These are phyloP conservation scores for Citrus sinensis DNA, from an alignment of 345 rosid species.

Conservation along the genomic window DNA sequence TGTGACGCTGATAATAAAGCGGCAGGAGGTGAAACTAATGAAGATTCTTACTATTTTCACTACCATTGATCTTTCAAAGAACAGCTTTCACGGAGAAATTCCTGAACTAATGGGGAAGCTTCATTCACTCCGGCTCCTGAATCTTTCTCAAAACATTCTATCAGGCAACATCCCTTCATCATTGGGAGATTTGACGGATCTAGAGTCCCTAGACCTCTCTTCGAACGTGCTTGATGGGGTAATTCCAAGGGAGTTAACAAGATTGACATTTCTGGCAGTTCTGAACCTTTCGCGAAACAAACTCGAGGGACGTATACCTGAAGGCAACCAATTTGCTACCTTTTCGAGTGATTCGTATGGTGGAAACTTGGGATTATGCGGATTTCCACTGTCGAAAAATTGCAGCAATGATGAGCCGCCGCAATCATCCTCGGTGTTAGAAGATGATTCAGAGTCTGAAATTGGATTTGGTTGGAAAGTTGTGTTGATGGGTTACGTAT, in stretches of 20 bases:
- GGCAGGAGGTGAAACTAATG: background rate
- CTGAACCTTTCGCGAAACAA: background rate
- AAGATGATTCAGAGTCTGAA: background rate
- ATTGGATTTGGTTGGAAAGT: background rate
- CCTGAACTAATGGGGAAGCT: background rate
- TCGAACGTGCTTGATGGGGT: background rate
- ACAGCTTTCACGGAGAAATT: background rate
- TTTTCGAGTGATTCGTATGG: background rate
- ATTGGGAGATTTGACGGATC: background rate
- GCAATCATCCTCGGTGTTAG: background rate
- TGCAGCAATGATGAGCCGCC: background rate
- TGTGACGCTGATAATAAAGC: background rate
- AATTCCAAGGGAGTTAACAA: background rate
- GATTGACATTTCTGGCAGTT: background rate
- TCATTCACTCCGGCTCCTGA: background rate
- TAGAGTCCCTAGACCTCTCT: background rate
- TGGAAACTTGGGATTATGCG: slow-evolving; percentile 20
- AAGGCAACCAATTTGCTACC: background rate
- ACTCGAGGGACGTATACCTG: too few relatives aligned
- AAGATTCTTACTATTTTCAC: background rate
- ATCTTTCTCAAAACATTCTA: background rate
- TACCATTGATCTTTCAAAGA: background rate
- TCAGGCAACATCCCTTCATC: background rate
- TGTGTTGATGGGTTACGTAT: slow-evolving; percentile 17
- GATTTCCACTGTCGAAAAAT: background rate